Evolutionary conservation across 2,329 filamentous ascomycete genomes (phyloP), one percentile per base, ranked within the genome.

Genomic region (Thelonectria discophora): DNA sequence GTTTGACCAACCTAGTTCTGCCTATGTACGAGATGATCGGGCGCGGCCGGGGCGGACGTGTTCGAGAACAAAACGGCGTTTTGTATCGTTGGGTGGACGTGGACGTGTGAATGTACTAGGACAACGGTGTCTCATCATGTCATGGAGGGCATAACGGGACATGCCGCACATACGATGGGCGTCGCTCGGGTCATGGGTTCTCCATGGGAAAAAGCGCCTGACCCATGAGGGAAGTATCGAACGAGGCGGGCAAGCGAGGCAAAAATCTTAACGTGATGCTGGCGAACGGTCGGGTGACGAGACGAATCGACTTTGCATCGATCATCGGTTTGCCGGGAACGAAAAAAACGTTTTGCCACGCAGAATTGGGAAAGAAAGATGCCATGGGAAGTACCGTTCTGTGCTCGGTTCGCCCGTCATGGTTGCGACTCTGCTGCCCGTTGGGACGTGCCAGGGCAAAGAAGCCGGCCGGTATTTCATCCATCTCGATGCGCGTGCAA

Each of bases 401-500:
- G 17, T 34, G 15, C 32, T 8, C 34, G 7, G 30, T 27, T 50
- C 27, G 9, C 7, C 32, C 37, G 20, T 30, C 18, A 47, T 39
- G 18, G 13, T 21, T 15, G 12, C 21, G 21, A 3, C 6, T 24
- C 21, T 24, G 21, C 30, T 43, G 48, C 34, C 43, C 34, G 30
- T 46, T 48, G 54, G 43, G 27, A n/a, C 37, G 32, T 18, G 20
- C 51, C 37, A 52, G 40, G 45, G 45, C 58, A 56, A 42, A 10
- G 54, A 48, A 55, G 53, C 30, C 21, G 45, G 32, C 21, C 58
- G 32, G 47, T 60, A 55, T 52, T 60, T n/a, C 48, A 30, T n/a
- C n/a, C 52, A 56, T 60, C 58, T 60, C 34, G 58, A 60, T 55
- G n/a, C 34, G 47, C 51, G 45, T 56, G 57, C 57, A 47, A 56